Conservation (phyloP, 148 eudicot species). For the Vaccinium macrocarpon region DNA sequence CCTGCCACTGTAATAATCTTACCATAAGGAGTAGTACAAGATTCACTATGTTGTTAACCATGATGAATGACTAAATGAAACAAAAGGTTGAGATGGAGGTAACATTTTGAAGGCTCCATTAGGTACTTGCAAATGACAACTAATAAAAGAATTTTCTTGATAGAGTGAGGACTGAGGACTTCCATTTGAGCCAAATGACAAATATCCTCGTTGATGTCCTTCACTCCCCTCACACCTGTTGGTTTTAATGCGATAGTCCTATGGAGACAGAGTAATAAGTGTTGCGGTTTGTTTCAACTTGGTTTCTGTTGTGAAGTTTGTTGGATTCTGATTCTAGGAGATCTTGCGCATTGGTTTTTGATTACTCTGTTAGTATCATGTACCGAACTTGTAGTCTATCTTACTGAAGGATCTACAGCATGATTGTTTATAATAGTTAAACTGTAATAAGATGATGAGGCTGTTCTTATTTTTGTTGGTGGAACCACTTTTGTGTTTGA, state of each 20-base stretch:
- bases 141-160: constrained; percentile 2
- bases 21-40: not conserved
- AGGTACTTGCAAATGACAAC: not conserved
- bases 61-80: not conserved
- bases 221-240: not conserved
- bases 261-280: not conserved
- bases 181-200: not conserved
- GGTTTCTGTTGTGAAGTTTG: not conserved
- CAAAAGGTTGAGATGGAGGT: not conserved
- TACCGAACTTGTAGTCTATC: not conserved
- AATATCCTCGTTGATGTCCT: not conserved
- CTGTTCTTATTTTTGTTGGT: constrained; percentile 1
- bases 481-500: not conserved
- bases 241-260: not conserved
- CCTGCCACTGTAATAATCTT: not conserved
- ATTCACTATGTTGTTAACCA: not conserved
- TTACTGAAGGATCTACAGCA: constrained; percentile 5
- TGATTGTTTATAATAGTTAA: not conserved
- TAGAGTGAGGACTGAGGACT: not conserved
- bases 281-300: not conserved
- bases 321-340: not conserved
- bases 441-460: not conserved
- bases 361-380: not conserved
- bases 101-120: not conserved
- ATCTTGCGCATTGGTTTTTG: not conserved